Conservation (phyloP, 148 eudicot species). For the Vaccinium vitisidaea region DNA sequence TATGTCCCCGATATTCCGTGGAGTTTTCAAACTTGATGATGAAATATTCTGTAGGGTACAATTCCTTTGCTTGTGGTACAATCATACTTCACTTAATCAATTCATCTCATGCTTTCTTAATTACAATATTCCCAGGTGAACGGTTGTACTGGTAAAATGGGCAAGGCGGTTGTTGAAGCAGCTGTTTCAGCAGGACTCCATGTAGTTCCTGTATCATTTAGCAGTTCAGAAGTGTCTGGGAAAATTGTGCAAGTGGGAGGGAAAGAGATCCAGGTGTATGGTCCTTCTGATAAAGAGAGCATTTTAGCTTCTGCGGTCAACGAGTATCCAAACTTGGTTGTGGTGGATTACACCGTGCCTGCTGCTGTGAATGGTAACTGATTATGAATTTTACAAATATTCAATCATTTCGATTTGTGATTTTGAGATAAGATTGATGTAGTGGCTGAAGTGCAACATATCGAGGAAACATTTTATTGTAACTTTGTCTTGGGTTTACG, state of each 20-base stretch:
- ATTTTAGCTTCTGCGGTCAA: constrained; percentile 46
- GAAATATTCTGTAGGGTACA: neutral
- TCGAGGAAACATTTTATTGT: neutral
- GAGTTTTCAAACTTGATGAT: neutral
- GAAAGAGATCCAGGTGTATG: constrained; percentile 62
- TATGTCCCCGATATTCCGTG: neutral
- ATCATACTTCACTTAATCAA: neutral
- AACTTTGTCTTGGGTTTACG: neutral
- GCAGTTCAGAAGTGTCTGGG: constrained; percentile 60
- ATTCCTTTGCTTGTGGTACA: neutral
- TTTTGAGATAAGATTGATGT: neutral
- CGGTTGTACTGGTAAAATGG: constrained; percentile 93
- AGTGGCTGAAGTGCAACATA: neutral
- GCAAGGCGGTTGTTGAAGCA: constrained; percentile 87
- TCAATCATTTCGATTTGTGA: no score
- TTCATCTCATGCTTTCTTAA: constrained; percentile 2
- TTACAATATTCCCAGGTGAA: constrained; percentile 51
- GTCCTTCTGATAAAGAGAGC: constrained; percentile 63
- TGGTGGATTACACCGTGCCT: constrained; percentile 89
- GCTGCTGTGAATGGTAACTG: constrained; percentile 76
- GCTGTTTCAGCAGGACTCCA: constrained; percentile 69
- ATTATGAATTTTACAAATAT: neutral
- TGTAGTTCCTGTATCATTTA: constrained; percentile 72
- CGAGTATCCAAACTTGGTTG: constrained; percentile 69
- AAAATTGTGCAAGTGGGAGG: constrained; percentile 58